These are phyloP conservation scores for Hymenoscyphus linearis DNA, from an alignment of 2,329 filamentous ascomycete genomes.

Conservation along the genomic window DNA sequence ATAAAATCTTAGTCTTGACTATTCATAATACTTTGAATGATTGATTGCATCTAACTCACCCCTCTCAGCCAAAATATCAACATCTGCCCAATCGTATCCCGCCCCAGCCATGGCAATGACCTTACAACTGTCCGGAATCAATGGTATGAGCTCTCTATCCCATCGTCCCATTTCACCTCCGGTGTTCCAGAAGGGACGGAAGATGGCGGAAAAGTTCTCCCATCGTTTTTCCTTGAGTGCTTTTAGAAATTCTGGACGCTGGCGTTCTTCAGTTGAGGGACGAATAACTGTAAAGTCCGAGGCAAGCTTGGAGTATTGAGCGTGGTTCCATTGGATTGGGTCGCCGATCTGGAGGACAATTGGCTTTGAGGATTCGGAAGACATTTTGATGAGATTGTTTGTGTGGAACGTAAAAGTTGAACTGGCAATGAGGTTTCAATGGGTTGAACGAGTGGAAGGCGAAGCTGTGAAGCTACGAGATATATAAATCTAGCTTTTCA, in stretches of 20 bases:
- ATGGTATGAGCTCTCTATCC: slow-evolving; percentile 52
- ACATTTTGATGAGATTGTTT: slow-evolving; percentile 13
- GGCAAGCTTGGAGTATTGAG: slow-evolving; percentile 36
- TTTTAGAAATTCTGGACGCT: slow-evolving; percentile 43
- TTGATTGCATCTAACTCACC: too few species aligned
- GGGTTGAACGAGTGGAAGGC: too few species aligned
- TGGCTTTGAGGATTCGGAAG: slow-evolving; percentile 18
- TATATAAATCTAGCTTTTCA: neutral
- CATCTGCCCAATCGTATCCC: slow-evolving; percentile 60
- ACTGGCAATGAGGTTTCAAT: too few species aligned
- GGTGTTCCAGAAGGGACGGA: slow-evolving; percentile 58
- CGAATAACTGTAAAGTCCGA: slow-evolving; percentile 40
- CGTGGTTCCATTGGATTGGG: slow-evolving; percentile 30
- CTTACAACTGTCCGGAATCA: slow-evolving; percentile 47
- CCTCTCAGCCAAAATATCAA: slow-evolving; percentile 52
- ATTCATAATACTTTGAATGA: too few species aligned
- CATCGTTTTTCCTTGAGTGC: slow-evolving; percentile 47
- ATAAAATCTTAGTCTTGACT: neutral
- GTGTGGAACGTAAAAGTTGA: neutral
- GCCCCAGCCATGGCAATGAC: slow-evolving; percentile 57
- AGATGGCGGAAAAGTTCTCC: slow-evolving; percentile 48
- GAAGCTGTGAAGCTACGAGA: slow-evolving; percentile 2
- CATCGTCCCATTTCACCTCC: slow-evolving; percentile 61
- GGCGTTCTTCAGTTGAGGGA: slow-evolving; percentile 45
- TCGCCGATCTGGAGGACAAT: slow-evolving; percentile 32